Base-by-base conservation (phyloP, 2,329 filamentous ascomycete species). In the Fusarium staphyleae region DNA sequence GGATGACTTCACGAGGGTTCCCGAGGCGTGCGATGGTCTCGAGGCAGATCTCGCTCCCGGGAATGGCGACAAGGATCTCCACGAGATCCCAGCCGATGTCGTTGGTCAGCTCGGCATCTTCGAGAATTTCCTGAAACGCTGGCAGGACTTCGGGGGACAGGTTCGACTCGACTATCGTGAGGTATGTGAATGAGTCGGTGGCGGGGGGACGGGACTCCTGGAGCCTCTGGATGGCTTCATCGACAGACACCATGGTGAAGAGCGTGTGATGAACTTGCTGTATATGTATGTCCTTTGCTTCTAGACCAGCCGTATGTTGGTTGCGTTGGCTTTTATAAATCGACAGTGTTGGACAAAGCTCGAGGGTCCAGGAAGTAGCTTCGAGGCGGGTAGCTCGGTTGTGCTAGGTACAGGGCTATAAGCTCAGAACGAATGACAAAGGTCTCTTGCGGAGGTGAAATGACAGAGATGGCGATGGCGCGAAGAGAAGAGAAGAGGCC, bases 61-160 rank as follows among this genome's bases (percentile, higher is more conserved):
- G 80, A 5, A 91, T 75, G 29, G 84, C 80, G 18, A 92, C 79
- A 4, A 95, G 81, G 67, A 91, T 84, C 68, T 89, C 87, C 16
- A 95, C 87, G 44, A 93, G 76, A 70, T 95, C 90, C 90, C 90
- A 95, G 42, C 90, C 90, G 65, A 93, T 92, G 50, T 91, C 88
- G 55, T 83, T 83, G 3, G 89, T 90, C 50, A 93, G 77, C 52
- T 83, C 78, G 9, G 80, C 77, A 78, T 90, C 85, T 70, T 89
- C 84, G 14, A 91, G 78, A 29, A 90, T 84, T 16, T 87, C 80
- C 63, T 91, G 83, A 37, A 93, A 78, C 3, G 83, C 76, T 1
- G 88, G 87, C 35, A 93, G 77, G 55, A 87, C 80, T 53, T 87
- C 85, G 14, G 84, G 80, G 5, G 81, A 85, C 37, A 92, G 78